Conservation (phyloP, 352 stramenopile genomes). For the Phytophthora hibernalis region DNA sequence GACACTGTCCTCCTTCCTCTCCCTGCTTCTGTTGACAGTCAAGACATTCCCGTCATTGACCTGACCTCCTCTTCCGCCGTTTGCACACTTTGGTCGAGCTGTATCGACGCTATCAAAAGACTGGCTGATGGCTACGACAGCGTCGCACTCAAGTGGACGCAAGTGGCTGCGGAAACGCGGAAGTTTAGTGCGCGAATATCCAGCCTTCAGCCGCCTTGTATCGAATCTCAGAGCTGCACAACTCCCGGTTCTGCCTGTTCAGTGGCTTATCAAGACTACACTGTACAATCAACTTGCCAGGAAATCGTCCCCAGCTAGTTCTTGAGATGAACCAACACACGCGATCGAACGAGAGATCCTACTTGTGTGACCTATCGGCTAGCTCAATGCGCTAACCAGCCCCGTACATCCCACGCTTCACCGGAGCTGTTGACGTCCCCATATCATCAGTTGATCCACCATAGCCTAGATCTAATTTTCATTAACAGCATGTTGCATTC, state of each 20-base stretch:
- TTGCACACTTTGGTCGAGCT: background rate
- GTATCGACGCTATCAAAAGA: conserved; percentile 12
- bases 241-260: background rate
- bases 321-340: background rate
- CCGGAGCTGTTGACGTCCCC: too few relatives aligned
- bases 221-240: background rate
- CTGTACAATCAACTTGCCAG: too few relatives aligned
- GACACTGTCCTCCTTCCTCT: background rate
- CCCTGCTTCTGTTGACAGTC: background rate
- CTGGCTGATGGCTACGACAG: conserved; percentile 19
- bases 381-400: background rate
- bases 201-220: conserved; percentile 1
- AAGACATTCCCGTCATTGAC: background rate
- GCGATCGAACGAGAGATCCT: background rate
- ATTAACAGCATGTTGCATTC: too few relatives aligned
- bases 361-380: background rate
- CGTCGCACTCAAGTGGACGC: conserved; percentile 18
- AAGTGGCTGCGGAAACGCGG: conserved; percentile 16
- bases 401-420: background rate
- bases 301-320: background rate
- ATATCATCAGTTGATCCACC: background rate
- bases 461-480: background rate
- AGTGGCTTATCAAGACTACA: too few relatives aligned
- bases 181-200: conserved; percentile 16
- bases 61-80: background rate